A percentile compares a stretch with the other conserved stretches of the same genome.
phyloP scores from a whole-genome alignment of 2,329 filamentous ascomycete species.

The Immersiporthe knoxdaviesiana region DNA sequence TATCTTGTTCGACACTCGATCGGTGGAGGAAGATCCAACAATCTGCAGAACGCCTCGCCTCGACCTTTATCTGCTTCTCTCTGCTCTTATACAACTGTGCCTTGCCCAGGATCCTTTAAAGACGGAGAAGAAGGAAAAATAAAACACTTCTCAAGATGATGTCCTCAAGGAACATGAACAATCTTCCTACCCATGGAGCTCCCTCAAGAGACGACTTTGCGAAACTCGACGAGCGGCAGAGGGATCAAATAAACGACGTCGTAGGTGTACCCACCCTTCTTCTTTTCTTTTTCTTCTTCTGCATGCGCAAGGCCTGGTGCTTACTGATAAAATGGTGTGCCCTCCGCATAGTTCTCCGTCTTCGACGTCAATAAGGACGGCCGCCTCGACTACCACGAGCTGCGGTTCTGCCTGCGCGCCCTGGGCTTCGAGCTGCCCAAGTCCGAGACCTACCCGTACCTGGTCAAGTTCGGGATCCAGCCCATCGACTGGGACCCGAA shows the following conservation, averaged over 20 bases:
- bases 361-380: conserved; percentile 97
- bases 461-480: conserved; percentile 79
- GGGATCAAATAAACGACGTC: conserved; percentile 91
- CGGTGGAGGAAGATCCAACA: background rate
- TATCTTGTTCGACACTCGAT: conserved; percentile 2
- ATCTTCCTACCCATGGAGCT: conserved; percentile 27
- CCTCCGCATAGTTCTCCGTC: conserved; percentile 71
- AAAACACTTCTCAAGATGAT: conserved; percentile 26
- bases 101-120: background rate
- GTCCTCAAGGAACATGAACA: conserved; percentile 29
- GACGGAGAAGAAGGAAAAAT: background rate
- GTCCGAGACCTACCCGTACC: conserved; percentile 77
- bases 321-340: conserved; percentile 30
- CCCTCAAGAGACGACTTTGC: conserved; percentile 42
- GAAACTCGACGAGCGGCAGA: conserved; percentile 79
- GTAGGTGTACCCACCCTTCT: conserved; percentile 56
- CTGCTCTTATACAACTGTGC: conserved; percentile 7
- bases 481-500: conserved; percentile 61
- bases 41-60: background rate
- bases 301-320: background rate
- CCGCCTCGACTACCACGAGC: conserved; percentile 95
- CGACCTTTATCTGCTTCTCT: conserved; percentile 4
- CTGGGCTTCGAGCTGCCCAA: conserved; percentile 92
- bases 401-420: conserved; percentile 94
- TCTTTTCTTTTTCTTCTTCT: background rate